Percentiles rank a stretch among this genome's conserved stretches.
phyloP scores from a whole-genome alignment of 768 basidiomycete species.

The Lactarius hengduanensis region DNA sequence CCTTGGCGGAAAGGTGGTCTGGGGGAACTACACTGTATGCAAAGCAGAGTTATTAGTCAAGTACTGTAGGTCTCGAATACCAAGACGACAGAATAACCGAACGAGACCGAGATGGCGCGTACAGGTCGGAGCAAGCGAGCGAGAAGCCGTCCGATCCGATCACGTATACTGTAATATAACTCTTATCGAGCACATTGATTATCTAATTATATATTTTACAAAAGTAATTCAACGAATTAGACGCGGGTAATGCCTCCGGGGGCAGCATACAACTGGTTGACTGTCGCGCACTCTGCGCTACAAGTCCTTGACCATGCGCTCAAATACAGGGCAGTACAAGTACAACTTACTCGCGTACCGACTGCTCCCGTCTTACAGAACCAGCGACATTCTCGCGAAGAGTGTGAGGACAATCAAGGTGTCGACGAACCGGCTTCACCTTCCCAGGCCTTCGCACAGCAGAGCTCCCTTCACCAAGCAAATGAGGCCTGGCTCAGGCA shows the following conservation, averaged over 20 bases:
- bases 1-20: too few relatives aligned
- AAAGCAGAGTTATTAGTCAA: too few relatives aligned
- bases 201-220: background rate
- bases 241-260: conserved; percentile 63
- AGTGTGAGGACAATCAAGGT: background rate
- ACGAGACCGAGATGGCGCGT: too few relatives aligned
- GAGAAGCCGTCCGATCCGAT: too few relatives aligned
- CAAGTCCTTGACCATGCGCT: conserved; percentile 66
- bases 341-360: conserved; percentile 36
- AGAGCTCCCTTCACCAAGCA: conserved; percentile 15
- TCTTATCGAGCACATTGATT: too few relatives aligned
- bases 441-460: background rate
- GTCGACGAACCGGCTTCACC: background rate
- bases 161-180: too few relatives aligned
- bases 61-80: too few relatives aligned
- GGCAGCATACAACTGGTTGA: conserved; percentile 68
- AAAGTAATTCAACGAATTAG: background rate
- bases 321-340: conserved; percentile 49
- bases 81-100: too few relatives aligned
- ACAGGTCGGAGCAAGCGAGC: too few relatives aligned
- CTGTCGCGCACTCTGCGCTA: conserved; percentile 57
- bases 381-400: background rate
- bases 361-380: conserved; percentile 12
- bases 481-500: conserved; percentile 25
- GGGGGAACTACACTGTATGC: too few relatives aligned